Evolutionary conservation across 345 rosid genomes (phyloP).

Genomic region (Salix udensis): DNA sequence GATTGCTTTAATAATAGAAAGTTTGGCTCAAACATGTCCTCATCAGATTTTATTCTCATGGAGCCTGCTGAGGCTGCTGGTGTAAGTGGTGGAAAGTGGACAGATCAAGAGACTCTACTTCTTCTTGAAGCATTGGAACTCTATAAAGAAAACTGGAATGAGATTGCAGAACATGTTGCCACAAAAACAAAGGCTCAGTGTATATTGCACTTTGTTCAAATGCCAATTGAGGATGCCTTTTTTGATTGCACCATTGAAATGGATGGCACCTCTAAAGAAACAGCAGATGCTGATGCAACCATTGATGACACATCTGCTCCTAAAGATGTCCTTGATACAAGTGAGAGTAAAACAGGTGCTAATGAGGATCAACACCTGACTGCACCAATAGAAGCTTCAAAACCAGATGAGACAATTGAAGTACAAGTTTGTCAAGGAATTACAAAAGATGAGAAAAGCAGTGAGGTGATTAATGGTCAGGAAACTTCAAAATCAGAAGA

Average conservation of each 20-base stretch:
- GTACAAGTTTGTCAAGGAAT: slow-evolving; percentile 36
- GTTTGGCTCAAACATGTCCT: slow-evolving; percentile 84
- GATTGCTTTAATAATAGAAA: slow-evolving; percentile 87
- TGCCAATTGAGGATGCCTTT: slow-evolving; percentile 94
- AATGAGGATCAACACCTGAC: slow-evolving; percentile 44
- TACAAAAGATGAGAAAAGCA: slow-evolving; percentile 37
- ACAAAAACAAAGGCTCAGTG: slow-evolving; percentile 96
- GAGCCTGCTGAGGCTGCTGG: slow-evolving; percentile 88
- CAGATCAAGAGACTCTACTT: slow-evolving; percentile 98
- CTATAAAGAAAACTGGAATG: slow-evolving; percentile 93
- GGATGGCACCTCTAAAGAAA: slow-evolving; percentile 46
- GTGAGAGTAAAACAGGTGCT: slow-evolving; percentile 41
- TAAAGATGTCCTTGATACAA: slow-evolving; percentile 53
- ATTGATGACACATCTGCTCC: slow-evolving; percentile 35
- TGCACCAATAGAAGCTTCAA: slow-evolving; percentile 42
- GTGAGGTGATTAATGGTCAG: slow-evolving; percentile 32
- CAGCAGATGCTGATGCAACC: slow-evolving; percentile 30
- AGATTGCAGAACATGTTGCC: slow-evolving; percentile 99
- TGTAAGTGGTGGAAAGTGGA: slow-evolving; percentile 85
- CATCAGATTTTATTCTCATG: slow-evolving; percentile 95
- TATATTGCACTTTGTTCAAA: slow-evolving; percentile 93
- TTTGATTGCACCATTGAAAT: slow-evolving; percentile 43
- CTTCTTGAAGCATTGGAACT: slow-evolving; percentile 97
- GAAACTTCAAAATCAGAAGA: slow-evolving; percentile 42
- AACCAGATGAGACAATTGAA: slow-evolving; percentile 51